Evolutionary conservation across 352 stramenopile species (phyloP), one percentile per base, ranked within the genome.

Genomic region (Pythium grandisporangium): DNA sequence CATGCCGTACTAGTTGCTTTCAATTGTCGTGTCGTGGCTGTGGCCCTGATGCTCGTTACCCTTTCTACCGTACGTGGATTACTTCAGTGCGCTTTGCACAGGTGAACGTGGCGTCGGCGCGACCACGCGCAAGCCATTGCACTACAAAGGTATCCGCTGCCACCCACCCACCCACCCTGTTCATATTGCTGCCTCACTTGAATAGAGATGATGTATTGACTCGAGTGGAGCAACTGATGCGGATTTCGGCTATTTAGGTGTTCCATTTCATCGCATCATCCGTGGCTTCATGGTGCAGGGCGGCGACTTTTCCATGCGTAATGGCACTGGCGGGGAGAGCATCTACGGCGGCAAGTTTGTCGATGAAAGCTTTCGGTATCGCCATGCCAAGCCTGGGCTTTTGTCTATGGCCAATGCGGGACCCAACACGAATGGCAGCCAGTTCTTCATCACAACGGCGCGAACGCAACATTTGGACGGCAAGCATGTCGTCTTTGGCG

Each of bases 401-500:
- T 61, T 98, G 25, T 96, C 84, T 7, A 98, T 97, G 92, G 92
- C 92, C 7, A 98, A 98, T 53, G 81, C 89, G 3, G 78, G 76
- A 0, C 68, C 57, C 3, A 53, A 89, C 53, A 83, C 78, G 2
- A 91, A 91, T 37, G 76, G 78, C 24, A 84, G 67, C 39, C 78
- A 91, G 61, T 91, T 91, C 54, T 91, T 88, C 70, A 86, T 91
- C 49, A 89, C 72, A 45, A 82, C 74, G 0, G 67, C 66, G 30
- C 57, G 84, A 22, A 98, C 94, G 10, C 90, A 94, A 5, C 95
- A 99, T 54, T 68, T 99, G 24, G 94, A 99, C 64, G 84, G 89
- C 22, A 99, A 99, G 65, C 97, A 99, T 70, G 95, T 99, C 14
- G 95, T 99, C n/a, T 99, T 99, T 66, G 96, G 96, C 16, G 85